Evolutionary conservation across 1,284 basidiomycete species (phyloP), one percentile per base, ranked within the genome.

Genomic region (Thelephora terrestris): DNA sequence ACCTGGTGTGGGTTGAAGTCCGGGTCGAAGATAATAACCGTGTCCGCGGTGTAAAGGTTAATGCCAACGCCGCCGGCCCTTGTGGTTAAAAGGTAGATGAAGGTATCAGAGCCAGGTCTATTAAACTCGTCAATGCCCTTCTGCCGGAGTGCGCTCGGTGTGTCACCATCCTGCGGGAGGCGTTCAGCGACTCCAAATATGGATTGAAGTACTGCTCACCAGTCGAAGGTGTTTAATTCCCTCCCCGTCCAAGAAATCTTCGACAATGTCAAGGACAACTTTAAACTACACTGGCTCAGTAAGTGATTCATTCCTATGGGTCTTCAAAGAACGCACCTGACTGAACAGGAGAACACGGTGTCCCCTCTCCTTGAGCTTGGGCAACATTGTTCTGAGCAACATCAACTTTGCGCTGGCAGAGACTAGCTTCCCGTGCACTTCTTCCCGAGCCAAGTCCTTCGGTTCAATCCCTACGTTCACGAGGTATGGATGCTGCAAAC

Each of bases 341-440:
- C 92, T 96, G 70, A 99, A 99, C 23, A 99, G 71, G 20, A 99
- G 73, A n/a, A 98, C 83, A 23, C 96, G 84, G 67, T 99, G 96
- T 0, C 92, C 93, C 38, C 85, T 80, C 46, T 81, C 79, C 61
- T 90, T 91, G 47, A 99, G 76, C 64, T 93, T 90, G 0, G 90
- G 89, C 35, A 99, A 72, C 43, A 98, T 68, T 44, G 71, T 66
- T 64, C 86, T 91, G 39, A 99, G 73, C 47, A 96, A 77, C 27
- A 83, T 79, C 46, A 99, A 71, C 67, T 98, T 98, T 29, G 85
- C 81, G 55, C 91, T 94, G 1, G 81, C 90, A 49, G 87, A 84
- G 40, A 92, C 81, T 35, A 97, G 67, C 54, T 85, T 85, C 51
- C 82, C 78, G 52, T 95, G 91, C 24, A 78, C 75, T 57, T 87